A percentile compares a stretch with the other conserved stretches of the same genome.
These are phyloP conservation scores for Inga leiocalycina DNA, from an alignment of 306 rosid species.

Conservation along the genomic window DNA sequence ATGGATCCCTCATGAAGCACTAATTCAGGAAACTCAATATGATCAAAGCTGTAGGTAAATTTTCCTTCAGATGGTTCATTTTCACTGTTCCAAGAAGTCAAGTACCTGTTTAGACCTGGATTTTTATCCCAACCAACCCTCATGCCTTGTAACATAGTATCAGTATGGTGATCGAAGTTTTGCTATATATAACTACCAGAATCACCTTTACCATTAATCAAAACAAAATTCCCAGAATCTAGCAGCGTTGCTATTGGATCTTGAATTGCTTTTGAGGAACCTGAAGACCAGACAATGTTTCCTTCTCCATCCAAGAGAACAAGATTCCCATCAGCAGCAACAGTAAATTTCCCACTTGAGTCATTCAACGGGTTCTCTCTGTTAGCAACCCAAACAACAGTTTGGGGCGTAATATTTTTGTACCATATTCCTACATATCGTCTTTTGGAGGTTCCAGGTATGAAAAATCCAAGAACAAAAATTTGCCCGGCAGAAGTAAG, in stretches of 20 bases:
- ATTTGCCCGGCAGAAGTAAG: constrained; percentile 30
- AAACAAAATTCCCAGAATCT: background rate
- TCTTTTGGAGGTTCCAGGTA: constrained; percentile 33
- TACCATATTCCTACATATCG: constrained; percentile 40
- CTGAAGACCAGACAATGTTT: constrained; percentile 25
- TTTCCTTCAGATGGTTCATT: background rate
- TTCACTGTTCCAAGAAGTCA: background rate
- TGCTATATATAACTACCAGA: background rate
- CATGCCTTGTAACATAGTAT: background rate
- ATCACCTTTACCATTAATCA: background rate
- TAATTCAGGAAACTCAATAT: background rate
- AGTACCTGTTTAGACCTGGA: background rate
- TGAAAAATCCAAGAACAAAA: constrained; percentile 44
- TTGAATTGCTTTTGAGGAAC: background rate
- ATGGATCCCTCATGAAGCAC: background rate
- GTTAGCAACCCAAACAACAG: constrained; percentile 43
- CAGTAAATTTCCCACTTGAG: constrained; percentile 6
- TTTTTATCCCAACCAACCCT: background rate
- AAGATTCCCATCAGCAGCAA: constrained; percentile 36
- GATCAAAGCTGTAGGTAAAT: background rate
- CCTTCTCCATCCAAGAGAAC: constrained; percentile 35
- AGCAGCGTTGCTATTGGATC: background rate
- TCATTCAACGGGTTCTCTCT: constrained; percentile 39
- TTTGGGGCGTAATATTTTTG: constrained; percentile 24
- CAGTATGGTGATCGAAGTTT: background rate